Evolutionary conservation across 192 early-diverging fungal species (phyloP), one percentile per base, ranked within the genome.

Genomic region (Ramicandelaber brevisporus): DNA sequence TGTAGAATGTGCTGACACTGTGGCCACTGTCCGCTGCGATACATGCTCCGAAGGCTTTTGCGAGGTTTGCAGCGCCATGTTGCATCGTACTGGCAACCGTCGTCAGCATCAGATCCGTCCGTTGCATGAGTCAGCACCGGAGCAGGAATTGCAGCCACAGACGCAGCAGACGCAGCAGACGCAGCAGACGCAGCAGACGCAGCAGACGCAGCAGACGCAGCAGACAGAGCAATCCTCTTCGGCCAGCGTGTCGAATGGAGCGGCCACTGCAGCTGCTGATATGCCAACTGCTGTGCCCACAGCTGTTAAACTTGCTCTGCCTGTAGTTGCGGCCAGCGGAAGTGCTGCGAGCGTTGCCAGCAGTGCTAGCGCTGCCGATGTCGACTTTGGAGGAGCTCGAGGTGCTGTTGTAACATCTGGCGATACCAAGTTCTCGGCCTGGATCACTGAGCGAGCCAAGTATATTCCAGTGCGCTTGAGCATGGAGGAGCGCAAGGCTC

Each of bases 401-500:
- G 43, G 58, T 22, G 35, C 27, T 8, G 45, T 51, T 2, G 43
- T 65, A 17, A 58, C 48, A 15, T 14, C 33, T 6, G 36, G 43
- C 16, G 59, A 63, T 14, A 46, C 57, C 2, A 53, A 61, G 9
- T 78, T 69, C 45, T 67, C 69, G 3, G 72, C 73, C 17, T 93
- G 79, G 79, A 68, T 87, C 38, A 48, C 61, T 14, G 71, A 80
- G 36, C 71, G 90, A 3, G 54, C 80, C 36, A 87, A 86, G 56
- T 93, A 64, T 44, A 98, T 96, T 44, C 93, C 93, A 2, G 37
- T 98, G 41, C 78, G 93, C 19, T 57, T 98, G 38, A 73, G 70
- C 13, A 46, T 80, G 27, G 59, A 75, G 17, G 93, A 98, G 50
- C 71, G 89, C 34, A 98, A 93, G 50, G 79, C 61, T 26, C 48